Evolutionary conservation across 2,329 filamentous ascomycete genomes (phyloP).

Genomic region (Colletotrichum theobromicola): DNA sequence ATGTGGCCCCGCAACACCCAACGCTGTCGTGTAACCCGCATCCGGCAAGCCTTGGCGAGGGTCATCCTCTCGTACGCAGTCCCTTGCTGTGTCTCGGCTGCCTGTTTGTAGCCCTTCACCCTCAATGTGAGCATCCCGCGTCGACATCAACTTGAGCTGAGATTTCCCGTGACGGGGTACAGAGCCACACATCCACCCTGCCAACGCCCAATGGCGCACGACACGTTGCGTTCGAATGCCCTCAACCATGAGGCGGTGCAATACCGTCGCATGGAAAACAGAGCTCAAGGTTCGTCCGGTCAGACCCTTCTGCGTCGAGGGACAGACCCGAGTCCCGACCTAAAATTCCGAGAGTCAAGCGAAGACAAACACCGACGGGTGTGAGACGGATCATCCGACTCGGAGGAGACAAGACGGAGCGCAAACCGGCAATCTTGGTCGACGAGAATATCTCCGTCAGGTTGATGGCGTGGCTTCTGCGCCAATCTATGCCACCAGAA

Average conservation of each 20-base stretch:
- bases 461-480: neutral
- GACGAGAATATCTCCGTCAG: neutral
- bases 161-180: neutral
- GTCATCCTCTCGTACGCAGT: neutral
- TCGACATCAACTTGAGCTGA: neutral
- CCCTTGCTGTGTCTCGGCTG: constrained; percentile 11
- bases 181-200: neutral
- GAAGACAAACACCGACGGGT: neutral
- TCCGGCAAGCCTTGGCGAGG: neutral
- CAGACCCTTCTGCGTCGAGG: neutral
- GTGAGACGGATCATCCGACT: neutral
- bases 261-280: neutral
- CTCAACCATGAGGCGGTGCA: neutral
- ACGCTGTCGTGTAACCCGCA: neutral
- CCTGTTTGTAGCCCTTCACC: neutral
- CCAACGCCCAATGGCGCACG: neutral
- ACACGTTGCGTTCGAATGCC: neutral
- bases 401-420: neutral
- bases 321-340: neutral
- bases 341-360: neutral
- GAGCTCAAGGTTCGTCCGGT: neutral
- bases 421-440: neutral
- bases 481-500: neutral
- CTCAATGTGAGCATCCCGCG: neutral
- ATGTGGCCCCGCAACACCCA: neutral